Evolutionary conservation across 2,329 filamentous ascomycete species (phyloP), one percentile per base, ranked within the genome.

Genomic region (Huntiella bhutanensis): DNA sequence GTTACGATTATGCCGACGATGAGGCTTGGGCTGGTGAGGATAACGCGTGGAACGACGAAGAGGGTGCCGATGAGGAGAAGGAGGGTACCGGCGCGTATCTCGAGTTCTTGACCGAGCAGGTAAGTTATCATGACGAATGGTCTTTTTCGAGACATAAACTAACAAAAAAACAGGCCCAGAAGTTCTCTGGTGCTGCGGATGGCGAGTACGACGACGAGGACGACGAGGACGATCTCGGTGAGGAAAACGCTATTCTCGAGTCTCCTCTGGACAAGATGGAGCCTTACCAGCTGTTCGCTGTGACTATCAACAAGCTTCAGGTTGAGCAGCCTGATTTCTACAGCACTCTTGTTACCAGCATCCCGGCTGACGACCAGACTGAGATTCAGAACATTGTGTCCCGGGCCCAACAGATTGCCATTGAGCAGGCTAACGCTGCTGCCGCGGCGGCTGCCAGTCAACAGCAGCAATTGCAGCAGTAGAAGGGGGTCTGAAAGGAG

Each of bases 261-360:
- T 93, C 88, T 10, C 87, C 88, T 12, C 70, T 98, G 17, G 91
- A 98, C 62, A 91, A 91, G 65, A 72, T 98, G 51, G 91, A 98
- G 64, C 87, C 88, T 2, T 98, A 98, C 57, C 74, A 79, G 58
- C 68, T 94, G 51, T 95, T 98, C 72, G 81, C 85, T 59, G 70
- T 73, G 51, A 79, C 83, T 13, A 67, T 96, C 53, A 63, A 88
- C 58, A 86, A 75, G 62, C 74, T 96, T 58, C 85, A 95, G 73
- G 78, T 81, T 64, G 81, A 87, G 55, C 86, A 95, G 57, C 87
- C 88, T 12, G 81, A 87, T 54, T 80, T 94, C 54, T 98, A 96
- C 60, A 68, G 78, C 38, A 79, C 70, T 49, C 69, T 98, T 49
- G 85, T 84, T 16, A 76, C 80, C 54, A 81, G 84, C 51, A 73